Evolutionary conservation across 2,329 filamentous ascomycete species (phyloP).

Genomic region (Curvularia verruculosa): DNA sequence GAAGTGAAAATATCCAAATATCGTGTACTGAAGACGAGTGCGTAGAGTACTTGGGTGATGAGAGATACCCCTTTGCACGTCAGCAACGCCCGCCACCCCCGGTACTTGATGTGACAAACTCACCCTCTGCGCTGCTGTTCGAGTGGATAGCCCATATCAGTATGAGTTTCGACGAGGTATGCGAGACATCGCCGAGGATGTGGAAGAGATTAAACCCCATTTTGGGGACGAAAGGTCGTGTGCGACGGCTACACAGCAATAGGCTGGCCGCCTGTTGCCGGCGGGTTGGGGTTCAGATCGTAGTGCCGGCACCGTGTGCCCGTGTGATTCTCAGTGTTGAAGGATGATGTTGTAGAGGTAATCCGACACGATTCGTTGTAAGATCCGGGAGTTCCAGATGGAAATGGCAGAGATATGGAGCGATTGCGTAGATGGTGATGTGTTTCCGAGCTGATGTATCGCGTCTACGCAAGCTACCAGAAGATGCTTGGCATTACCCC

Average conservation of each 20-base stretch:
- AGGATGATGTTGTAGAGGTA: not conserved
- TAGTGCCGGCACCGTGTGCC: constrained; percentile 8
- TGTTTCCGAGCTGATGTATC: constrained; percentile 7
- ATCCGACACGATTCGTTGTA: not conserved
- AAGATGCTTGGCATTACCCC: constrained; percentile 11
- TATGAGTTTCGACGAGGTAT: constrained; percentile 85
- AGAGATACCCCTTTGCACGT: constrained; percentile 74
- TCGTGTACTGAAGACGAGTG: constrained; percentile 80
- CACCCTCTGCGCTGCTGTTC: constrained; percentile 85
- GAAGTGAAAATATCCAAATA: constrained; percentile 79
- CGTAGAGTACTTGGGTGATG: constrained; percentile 88
- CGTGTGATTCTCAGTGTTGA: not conserved
- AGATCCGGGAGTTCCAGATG: not conserved
- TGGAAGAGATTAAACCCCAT: constrained; percentile 65
- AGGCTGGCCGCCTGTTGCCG: constrained; percentile 28
- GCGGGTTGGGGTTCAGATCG: constrained; percentile 8
- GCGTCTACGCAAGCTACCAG: constrained; percentile 15
- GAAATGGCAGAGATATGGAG: not conserved
- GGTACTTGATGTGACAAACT: not conserved
- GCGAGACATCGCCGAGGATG: constrained; percentile 81
- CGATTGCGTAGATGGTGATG: constrained; percentile 9
- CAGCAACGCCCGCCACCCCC: constrained; percentile 4
- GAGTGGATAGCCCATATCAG: constrained; percentile 88
- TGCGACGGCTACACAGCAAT: constrained; percentile 34
- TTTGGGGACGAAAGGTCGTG: constrained; percentile 10